A percentile compares a stretch with the other conserved stretches of the same genome.
These are phyloP conservation scores for Pythium dissotocum DNA, from an alignment of 352 stramenopile genomes.

Conservation along the genomic window DNA sequence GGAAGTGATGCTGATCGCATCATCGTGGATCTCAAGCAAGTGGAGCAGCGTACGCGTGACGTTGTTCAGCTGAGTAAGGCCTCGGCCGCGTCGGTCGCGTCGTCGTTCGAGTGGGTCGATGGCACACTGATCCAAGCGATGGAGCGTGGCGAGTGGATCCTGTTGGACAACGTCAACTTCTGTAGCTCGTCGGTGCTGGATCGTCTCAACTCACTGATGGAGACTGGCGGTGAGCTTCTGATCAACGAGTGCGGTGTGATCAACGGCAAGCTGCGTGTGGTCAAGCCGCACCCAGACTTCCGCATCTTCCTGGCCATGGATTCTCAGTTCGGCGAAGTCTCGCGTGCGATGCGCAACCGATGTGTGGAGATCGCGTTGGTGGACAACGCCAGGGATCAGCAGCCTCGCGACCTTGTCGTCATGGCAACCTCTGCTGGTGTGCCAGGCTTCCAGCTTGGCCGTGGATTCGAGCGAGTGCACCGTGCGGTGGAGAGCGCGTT, in stretches of 20 bases:
- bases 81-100: constrained; percentile 58
- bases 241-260: constrained; percentile 98
- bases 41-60: constrained; percentile 12
- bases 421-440: constrained; percentile 61
- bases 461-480: constrained; percentile 64
- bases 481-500: constrained; percentile 45
- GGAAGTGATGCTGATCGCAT: neutral
- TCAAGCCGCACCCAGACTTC: constrained; percentile 98
- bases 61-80: constrained; percentile 67
- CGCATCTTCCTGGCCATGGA: constrained; percentile 99
- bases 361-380: constrained; percentile 95
- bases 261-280: constrained; percentile 89
- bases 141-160: constrained; percentile 97
- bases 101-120: constrained; percentile 98
- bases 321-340: constrained; percentile 95
- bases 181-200: constrained; percentile 99
- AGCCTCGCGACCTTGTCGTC: constrained; percentile 66
- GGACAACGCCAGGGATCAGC: constrained; percentile 37
- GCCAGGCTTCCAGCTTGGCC: constrained; percentile 63
- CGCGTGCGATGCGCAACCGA: constrained; percentile 99
- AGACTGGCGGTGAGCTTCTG: constrained; percentile 96
- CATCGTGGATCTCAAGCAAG: constrained; percentile 3
- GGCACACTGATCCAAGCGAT: constrained; percentile 97
- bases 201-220: constrained; percentile 99
- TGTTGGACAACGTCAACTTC: constrained; percentile 99